These are phyloP conservation scores for Sporisorium scitamineum DNA, from an alignment of 1,284 basidiomycete genomes.

Conservation along the genomic window DNA sequence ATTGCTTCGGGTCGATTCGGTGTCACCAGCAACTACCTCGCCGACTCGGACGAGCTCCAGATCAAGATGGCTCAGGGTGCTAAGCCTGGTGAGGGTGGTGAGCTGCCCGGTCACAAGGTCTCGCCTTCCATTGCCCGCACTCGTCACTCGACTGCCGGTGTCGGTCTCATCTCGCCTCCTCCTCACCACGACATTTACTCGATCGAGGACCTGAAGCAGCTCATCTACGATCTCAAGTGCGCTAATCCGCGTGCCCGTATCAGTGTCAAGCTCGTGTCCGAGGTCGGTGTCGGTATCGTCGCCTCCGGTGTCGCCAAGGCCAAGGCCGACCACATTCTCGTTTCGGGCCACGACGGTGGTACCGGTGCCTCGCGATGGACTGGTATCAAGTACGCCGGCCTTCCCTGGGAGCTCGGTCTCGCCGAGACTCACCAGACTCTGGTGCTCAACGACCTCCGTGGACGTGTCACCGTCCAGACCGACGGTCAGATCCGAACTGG, in stretches of 20 bases:
- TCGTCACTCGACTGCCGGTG: constrained; percentile 65
- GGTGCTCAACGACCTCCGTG: constrained; percentile 66
- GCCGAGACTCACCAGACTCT: constrained; percentile 67
- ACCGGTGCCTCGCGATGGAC: constrained; percentile 67
- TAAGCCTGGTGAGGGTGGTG: constrained; percentile 68
- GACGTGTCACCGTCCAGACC: constrained; percentile 65
- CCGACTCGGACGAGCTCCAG: constrained; percentile 67
- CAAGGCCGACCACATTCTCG: constrained; percentile 67
- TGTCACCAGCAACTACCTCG: constrained; percentile 65
- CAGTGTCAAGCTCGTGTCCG: constrained; percentile 66
- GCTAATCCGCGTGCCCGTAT: constrained; percentile 65
- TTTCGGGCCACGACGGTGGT: constrained; percentile 67
- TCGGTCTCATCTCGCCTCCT: constrained; percentile 65
- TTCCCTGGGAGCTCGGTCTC: constrained; percentile 68
- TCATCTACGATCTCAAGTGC: constrained; percentile 68
- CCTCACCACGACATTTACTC: constrained; percentile 68
- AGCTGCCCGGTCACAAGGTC: constrained; percentile 67
- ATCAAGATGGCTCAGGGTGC: constrained; percentile 69
- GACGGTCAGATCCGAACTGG: constrained; percentile 65
- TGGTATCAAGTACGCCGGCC: constrained; percentile 66
- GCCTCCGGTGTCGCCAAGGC: constrained; percentile 67
- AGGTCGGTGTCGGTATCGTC: constrained; percentile 66
- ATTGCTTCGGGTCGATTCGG: constrained; percentile 67
- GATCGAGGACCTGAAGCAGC: constrained; percentile 67
- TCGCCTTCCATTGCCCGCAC: constrained; percentile 66